These are phyloP conservation scores for Aspergillus ochraceus DNA, from an alignment of 2,329 filamentous ascomycete species.

Conservation along the genomic window DNA sequence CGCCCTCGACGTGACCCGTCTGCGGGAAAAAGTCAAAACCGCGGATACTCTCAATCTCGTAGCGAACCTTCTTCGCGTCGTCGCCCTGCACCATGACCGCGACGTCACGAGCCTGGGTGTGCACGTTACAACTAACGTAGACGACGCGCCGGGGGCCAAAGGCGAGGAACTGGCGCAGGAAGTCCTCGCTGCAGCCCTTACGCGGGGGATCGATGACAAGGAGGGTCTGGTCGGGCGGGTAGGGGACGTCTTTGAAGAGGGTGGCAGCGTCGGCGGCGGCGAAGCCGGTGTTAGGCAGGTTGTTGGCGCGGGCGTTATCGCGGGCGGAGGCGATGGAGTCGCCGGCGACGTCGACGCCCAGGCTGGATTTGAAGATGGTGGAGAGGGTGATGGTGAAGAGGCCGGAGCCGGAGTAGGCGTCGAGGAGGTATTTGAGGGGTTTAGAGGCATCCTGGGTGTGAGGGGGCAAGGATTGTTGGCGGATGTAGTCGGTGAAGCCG, in stretches of 20 bases:
- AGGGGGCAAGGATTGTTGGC: constrained; percentile 68
- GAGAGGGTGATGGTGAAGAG: constrained; percentile 96
- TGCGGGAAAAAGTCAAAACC: constrained; percentile 99
- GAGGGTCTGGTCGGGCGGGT: constrained; percentile 77
- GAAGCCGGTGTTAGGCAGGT: constrained; percentile 75
- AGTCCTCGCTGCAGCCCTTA: constrained; percentile 87
- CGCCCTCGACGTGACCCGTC: constrained; percentile 66
- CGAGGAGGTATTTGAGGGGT: constrained; percentile 81
- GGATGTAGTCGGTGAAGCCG: constrained; percentile 82
- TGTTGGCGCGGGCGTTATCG: constrained; percentile 76
- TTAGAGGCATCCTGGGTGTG: constrained; percentile 31
- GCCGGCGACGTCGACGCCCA: constrained; percentile 86
- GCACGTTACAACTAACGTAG: constrained; percentile 97
- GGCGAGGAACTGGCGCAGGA: constrained; percentile 74
- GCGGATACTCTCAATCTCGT: constrained; percentile 84
- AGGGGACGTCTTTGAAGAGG: constrained; percentile 75
- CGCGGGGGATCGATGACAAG: constrained; percentile 97
- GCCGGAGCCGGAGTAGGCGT: constrained; percentile 95
- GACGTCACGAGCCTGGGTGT: constrained; percentile 92
- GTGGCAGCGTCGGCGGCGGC: constrained; percentile 82
- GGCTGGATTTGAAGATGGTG: constrained; percentile 72
- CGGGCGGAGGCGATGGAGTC: constrained; percentile 77
- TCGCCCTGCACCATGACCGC: constrained; percentile 77
- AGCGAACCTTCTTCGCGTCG: constrained; percentile 49
- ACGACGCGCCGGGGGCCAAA: constrained; percentile 79